phyloP scores from a whole-genome alignment of 495 filamentous ascomycete genomes.

The Neurospora pannonica region DNA sequence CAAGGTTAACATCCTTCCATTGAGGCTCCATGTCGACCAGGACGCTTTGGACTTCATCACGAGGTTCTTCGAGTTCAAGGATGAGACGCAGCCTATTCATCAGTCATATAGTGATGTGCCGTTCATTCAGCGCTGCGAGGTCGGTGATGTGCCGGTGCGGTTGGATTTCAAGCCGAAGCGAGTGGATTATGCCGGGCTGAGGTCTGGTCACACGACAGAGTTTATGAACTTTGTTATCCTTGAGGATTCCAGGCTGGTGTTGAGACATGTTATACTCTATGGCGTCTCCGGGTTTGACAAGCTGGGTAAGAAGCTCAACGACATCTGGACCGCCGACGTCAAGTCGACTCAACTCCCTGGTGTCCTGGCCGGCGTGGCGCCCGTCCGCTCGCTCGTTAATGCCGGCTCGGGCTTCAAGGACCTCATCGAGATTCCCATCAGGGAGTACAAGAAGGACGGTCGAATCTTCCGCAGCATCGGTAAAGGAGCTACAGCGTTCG shows the following conservation, averaged over 20 bases:
- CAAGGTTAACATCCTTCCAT: constrained; percentile 73
- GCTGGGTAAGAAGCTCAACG: constrained; percentile 78
- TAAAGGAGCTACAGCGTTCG: constrained; percentile 82
- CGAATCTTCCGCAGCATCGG: constrained; percentile 83
- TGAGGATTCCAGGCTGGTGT: constrained; percentile 75
- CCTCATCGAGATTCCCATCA: constrained; percentile 78
- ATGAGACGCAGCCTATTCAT: constrained; percentile 50
- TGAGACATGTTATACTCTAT: constrained; percentile 85
- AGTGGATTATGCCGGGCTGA: constrained; percentile 85
- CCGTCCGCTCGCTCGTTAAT: constrained; percentile 80
- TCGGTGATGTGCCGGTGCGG: constrained; percentile 71
- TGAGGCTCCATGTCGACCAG: constrained; percentile 93
- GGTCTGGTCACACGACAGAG: constrained; percentile 96
- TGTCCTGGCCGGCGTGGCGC: constrained; percentile 81
- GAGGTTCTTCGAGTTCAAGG: constrained; percentile 95
- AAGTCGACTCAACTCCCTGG: constrained; percentile 81
- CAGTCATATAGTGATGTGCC: constrained; percentile 59
- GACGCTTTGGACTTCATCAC: constrained; percentile 97
- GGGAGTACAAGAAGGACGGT: constrained; percentile 89
- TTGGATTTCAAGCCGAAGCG: constrained; percentile 97
- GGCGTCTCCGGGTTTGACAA: constrained; percentile 84
- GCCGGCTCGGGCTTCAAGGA: constrained; percentile 79
- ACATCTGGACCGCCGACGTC: constrained; percentile 96
- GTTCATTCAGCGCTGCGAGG: constrained; percentile 83
- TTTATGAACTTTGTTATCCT: constrained; percentile 99